A percentile compares a stretch with the other conserved stretches of the same genome.
phyloP scores from a whole-genome alignment of 208 protist species.

The Trypanosoma lewisi region DNA sequence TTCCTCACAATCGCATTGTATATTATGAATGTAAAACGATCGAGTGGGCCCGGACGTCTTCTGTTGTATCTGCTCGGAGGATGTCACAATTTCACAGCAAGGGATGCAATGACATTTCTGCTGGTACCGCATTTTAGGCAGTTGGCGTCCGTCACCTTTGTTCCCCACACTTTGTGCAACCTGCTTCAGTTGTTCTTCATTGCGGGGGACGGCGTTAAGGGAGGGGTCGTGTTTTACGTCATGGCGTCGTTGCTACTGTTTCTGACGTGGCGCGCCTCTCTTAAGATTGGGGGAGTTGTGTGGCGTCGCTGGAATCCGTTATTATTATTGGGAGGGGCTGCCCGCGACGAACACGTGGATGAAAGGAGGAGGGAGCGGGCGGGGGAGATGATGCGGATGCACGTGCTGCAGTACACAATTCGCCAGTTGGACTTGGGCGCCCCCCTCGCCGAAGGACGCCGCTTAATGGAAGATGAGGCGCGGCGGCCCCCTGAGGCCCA shows the following conservation, averaged over 20 bases:
- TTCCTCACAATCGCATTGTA: not conserved
- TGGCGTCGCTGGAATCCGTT: not conserved
- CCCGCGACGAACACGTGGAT: not conserved
- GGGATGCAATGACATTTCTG: not conserved
- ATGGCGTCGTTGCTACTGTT: not conserved
- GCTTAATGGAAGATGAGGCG: too few relatives aligned
- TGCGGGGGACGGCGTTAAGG: not conserved
- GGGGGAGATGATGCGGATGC: not conserved
- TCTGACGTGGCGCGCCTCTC: not conserved
- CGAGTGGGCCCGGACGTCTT: not conserved
- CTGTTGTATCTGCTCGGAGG: slow-evolving; percentile 17
- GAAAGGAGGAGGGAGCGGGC: not conserved
- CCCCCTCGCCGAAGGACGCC: too few relatives aligned
- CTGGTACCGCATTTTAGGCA: slow-evolving; percentile 19
- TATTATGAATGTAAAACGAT: not conserved
- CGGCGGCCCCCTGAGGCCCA: too few relatives aligned
- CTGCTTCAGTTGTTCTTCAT: not conserved
- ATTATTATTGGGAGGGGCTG: too few relatives aligned
- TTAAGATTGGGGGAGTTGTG: not conserved
- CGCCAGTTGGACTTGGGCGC: too few relatives aligned
- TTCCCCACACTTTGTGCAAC: slow-evolving; percentile 11
- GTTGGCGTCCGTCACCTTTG: slow-evolving; percentile 11
- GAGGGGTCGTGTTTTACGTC: not conserved
- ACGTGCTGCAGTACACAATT: too few relatives aligned
- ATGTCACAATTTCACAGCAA: slow-evolving; percentile 15